Evolutionary conservation across 345 rosid genomes (phyloP).

Genomic region (Eucalyptus globulus): DNA sequence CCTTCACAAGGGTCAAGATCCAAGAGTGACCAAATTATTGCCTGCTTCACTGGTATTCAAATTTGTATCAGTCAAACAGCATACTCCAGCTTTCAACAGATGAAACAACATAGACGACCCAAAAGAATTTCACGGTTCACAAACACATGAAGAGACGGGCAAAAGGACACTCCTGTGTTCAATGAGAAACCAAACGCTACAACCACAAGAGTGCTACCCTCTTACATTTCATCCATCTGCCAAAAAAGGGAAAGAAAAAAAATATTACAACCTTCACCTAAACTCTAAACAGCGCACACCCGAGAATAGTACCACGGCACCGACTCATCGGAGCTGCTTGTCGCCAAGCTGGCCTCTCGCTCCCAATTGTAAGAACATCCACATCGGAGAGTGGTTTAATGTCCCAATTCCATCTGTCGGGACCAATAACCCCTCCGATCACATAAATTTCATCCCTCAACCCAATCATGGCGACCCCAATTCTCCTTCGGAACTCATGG

Average conservation of each 20-base stretch:
- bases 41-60: background rate
- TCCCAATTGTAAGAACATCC: conserved; percentile 45
- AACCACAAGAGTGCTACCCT: background rate
- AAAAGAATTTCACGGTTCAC: background rate
- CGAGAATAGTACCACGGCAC: conserved; percentile 77
- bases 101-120: background rate
- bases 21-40: background rate
- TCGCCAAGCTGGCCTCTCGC: conserved; percentile 72
- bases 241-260: background rate
- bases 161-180: background rate
- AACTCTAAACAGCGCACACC: conserved; percentile 73
- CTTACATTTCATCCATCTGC: background rate
- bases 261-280: conserved; percentile 5
- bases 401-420: conserved; percentile 74
- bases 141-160: background rate
- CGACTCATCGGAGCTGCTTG: conserved; percentile 68
- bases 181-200: background rate
- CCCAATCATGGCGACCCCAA: conserved; percentile 73
- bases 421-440: conserved; percentile 91
- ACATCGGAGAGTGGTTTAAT: conserved; percentile 67
- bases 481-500: conserved; percentile 76
- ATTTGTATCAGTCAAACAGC: background rate
- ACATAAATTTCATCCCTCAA: conserved; percentile 61
- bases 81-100: background rate
- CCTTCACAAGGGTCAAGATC: background rate